Base-by-base conservation (phyloP, 257 asterid species). In the Solanum habrochaites region DNA sequence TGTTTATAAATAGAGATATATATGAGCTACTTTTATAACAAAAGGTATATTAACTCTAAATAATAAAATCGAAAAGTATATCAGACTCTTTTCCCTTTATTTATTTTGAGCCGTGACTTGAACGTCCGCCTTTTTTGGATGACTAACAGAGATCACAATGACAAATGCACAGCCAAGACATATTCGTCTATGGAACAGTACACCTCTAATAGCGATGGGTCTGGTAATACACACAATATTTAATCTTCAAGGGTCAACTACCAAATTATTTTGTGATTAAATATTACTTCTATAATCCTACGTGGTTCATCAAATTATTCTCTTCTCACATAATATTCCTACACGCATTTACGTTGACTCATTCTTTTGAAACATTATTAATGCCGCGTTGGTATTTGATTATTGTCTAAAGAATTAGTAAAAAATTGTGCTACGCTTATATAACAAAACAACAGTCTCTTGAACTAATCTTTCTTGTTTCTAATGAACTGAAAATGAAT, bases 401-500 rank as follows among this genome's bases (percentile, higher is more conserved):
- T 47, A 56, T 20, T 56, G 66, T 7, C 25, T 58, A 56, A 56
- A 56, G 1, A 56, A 20, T 3, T 0, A 56, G 1, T 18, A 75
- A 23, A 23, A 40, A 15, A 7, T 40, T 77, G 5, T 37, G 21
- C 60, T 72, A 4, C 39, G 15, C 45, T 21, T 23, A 43, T 60
- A 78, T n/a, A 64, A 64, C 42, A 35, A 20, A 23, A 81, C 69
- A 49, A 29, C 18, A 80, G 3, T 29, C 9, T 47, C 85, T 47
- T 37, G 39, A 37, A 37, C 7, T 37, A 37, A 37, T 37, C 0
- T 35, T 5, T 37, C 39, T 37, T 80, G 11, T 27, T 29, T 80
- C 85, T 16, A 27, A 29, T 49, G 20, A 29, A 69, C 35, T 42
- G 66, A 89, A 27, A 78, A 93, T 94, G 95, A 90, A 86, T 43